These are phyloP conservation scores for Tulasnella sp. DNA, from an alignment of 768 basidiomycete species.

Conservation along the genomic window DNA sequence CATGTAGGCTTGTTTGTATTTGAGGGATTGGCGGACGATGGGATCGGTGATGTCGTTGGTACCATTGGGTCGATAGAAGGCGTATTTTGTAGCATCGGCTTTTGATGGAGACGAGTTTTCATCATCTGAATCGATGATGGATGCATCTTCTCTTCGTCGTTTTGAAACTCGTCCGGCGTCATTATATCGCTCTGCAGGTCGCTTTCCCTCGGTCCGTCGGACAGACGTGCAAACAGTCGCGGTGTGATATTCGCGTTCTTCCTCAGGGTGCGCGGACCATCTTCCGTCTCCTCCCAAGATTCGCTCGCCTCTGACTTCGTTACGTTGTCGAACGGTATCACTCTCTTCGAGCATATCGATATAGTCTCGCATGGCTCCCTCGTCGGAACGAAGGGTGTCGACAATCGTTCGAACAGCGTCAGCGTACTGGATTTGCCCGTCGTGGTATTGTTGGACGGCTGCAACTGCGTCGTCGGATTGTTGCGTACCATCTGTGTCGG, in stretches of 20 bases:
- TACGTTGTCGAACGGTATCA: background rate
- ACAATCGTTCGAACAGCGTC: background rate
- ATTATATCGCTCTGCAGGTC: background rate
- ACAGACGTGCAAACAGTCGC: background rate
- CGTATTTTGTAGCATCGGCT: background rate
- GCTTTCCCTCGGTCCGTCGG: background rate
- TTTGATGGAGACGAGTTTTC: background rate
- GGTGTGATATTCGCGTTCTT: background rate
- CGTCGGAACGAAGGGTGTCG: background rate
- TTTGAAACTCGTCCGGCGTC: background rate
- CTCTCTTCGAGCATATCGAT: background rate
- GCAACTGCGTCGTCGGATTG: background rate
- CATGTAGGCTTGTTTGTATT: background rate
- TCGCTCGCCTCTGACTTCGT: background rate
- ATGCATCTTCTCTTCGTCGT: background rate
- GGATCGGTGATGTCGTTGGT: background rate
- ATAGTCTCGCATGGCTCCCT: background rate
- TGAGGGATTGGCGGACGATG: background rate
- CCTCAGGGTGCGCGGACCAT: background rate
- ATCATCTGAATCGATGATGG: background rate
- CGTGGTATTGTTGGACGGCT: background rate
- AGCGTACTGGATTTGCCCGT: background rate
- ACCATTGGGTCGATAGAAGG: background rate
- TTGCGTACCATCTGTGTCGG: background rate
- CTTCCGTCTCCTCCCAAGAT: background rate